Conservation (phyloP, 2,329 filamentous ascomycete genomes). For the Paraphaeosphaeria sporulosa region DNA sequence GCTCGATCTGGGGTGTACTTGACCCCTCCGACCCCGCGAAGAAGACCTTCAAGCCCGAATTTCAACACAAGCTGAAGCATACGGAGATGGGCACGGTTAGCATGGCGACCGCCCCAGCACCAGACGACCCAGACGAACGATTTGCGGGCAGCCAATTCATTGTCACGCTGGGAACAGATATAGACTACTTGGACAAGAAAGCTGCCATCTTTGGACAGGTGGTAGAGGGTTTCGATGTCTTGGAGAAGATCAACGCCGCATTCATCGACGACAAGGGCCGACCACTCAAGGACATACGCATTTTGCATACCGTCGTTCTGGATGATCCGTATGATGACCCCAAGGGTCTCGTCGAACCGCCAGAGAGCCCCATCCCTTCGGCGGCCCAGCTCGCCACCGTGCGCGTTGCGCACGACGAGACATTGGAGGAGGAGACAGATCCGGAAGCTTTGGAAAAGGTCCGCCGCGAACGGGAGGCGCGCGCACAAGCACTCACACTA, state of each 20-base stretch:
- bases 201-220: slow-evolving; percentile 96
- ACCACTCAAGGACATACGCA: slow-evolving; percentile 91
- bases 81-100: slow-evolving; percentile 89
- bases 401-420: slow-evolving; percentile 88
- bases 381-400: slow-evolving; percentile 89
- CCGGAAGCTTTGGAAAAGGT: slow-evolving; percentile 81
- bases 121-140: slow-evolving; percentile 79
- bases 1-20: slow-evolving; percentile 88
- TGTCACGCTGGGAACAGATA: slow-evolving; percentile 85
- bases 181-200: slow-evolving; percentile 90
- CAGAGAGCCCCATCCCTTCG: slow-evolving; percentile 79
- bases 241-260: slow-evolving; percentile 91
- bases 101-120: slow-evolving; percentile 88
- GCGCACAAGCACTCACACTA: slow-evolving; percentile 90
- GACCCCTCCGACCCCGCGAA: slow-evolving; percentile 67
- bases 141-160: slow-evolving; percentile 93
- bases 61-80: slow-evolving; percentile 89
- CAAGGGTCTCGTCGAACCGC: slow-evolving; percentile 75
- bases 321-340: slow-evolving; percentile 94
- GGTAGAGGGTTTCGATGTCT: slow-evolving; percentile 90
- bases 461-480: slow-evolving; percentile 86
- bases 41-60: slow-evolving; percentile 82
- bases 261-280: slow-evolving; percentile 87
- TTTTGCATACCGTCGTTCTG: slow-evolving; percentile 89
- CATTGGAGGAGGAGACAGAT: slow-evolving; percentile 78